These are phyloP conservation scores for Saccharomycopsis capsularis DNA, from an alignment of 805 yeast genomes.

Conservation along the genomic window DNA sequence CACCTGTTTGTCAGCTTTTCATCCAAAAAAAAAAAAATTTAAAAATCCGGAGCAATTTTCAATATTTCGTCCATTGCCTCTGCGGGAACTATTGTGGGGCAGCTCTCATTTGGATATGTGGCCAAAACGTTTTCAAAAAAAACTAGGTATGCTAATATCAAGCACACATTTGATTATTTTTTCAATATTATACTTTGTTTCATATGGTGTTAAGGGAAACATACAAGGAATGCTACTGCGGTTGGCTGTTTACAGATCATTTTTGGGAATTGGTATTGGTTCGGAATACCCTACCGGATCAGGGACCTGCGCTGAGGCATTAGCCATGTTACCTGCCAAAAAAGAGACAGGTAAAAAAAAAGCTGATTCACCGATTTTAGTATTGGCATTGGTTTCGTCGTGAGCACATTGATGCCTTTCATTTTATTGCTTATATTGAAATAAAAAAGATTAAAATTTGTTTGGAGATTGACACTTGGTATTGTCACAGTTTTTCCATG, in stretches of 20 bases:
- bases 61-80: conserved; percentile 85
- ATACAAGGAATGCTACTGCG: conserved; percentile 78
- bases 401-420: conserved; percentile 78
- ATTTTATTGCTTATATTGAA: conserved; percentile 80
- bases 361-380: conserved; percentile 81
- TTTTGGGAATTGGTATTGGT: conserved; percentile 88
- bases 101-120: conserved; percentile 69
- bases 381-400: conserved; percentile 85
- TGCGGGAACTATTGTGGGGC: conserved; percentile 88
- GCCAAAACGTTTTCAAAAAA: conserved; percentile 79
- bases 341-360: conserved; percentile 86
- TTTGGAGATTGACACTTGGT: conserved; percentile 90
- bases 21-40: conserved; percentile 48
- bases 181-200: conserved; percentile 72
- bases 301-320: conserved; percentile 89
- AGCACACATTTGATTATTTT: conserved; percentile 69
- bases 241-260: conserved; percentile 75
- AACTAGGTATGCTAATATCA: conserved; percentile 74
- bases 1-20: conserved; percentile 59
- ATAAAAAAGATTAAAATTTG: conserved; percentile 60
- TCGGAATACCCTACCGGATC: conserved; percentile 94
- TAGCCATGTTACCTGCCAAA: conserved; percentile 71
- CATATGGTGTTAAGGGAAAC: conserved; percentile 72
- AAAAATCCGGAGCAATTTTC: conserved; percentile 59
- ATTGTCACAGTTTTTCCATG: conserved; percentile 86